Base-by-base conservation (phyloP, 2,329 filamentous ascomycete species). In the Chrysoporthe puriensis region DNA sequence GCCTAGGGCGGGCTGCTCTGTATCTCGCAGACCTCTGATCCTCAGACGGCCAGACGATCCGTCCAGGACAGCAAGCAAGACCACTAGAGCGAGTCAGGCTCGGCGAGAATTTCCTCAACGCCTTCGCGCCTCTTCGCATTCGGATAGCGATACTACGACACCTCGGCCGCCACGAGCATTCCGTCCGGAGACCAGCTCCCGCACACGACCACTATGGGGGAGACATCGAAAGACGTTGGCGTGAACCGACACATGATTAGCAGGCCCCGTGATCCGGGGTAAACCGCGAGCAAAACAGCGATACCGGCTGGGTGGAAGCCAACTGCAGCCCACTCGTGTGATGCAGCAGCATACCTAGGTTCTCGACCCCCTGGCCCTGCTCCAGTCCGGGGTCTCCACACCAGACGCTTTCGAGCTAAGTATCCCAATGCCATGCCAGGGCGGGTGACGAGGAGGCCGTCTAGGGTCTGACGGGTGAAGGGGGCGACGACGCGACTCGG, bases 261-360 rank as follows among this genome's bases (percentile, higher is more conserved):
- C 44, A 34, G 50, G 50, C 32, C 26, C 50, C 50, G 21, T 60
- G 36, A 60, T 69, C 66, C 62, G 68, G 68, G 66, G 66, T 69
- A 68, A 65, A 68, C 2, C 18, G 65, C 68, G 68, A 69, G 59
- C 14, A 64, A 65, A 65, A 68, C 52, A 65, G 68, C 68, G 68
- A 63, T 32, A 42, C 62, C 56, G 54, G 60, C 43, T 21, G 40
- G 18, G 11, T 43, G 26, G 36, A 44, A 56, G 43, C 13, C 16
- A 2, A 46, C 16, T 14, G 16, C 44, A 48, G n/a, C n/a, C 44
- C 44, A n/a, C 32, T 1, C 54, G 18, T 59, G 32, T 42, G 21
- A 42, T 48, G 59, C 40, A 63, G 36, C 36, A 26, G 26, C 26
- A 26, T 26, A 26, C 26, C 9, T 65, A 48, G 62, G 43, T 40